Conservation (phyloP, 306 rosid genomes). For the Alnus rubra region DNA sequence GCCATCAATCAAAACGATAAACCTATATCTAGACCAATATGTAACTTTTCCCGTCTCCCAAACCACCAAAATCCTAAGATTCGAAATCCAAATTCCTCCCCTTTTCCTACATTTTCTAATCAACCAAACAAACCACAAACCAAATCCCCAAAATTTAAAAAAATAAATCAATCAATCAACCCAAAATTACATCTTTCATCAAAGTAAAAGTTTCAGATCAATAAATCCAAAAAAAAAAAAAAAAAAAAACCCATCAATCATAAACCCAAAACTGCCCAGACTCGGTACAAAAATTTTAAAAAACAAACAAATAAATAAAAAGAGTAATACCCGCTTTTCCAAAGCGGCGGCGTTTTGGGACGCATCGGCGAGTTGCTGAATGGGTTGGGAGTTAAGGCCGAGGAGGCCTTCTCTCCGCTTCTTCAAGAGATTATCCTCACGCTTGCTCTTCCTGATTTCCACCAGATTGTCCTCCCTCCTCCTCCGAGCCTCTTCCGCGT, state of each 20-base stretch:
- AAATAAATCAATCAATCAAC: neutral
- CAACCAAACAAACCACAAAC: neutral
- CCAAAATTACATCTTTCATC: neutral
- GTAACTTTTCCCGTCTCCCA: neutral
- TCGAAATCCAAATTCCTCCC: neutral
- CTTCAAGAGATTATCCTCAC: constrained; percentile 56
- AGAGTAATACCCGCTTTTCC: constrained; percentile 42
- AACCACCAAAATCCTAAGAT: constrained; percentile 4
- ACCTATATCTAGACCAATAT: neutral
- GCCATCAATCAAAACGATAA: neutral
- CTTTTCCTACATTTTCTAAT: neutral
- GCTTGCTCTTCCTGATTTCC: constrained; percentile 71
- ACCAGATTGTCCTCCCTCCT: constrained; percentile 63
- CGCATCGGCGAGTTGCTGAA: constrained; percentile 44
- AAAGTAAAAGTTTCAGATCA: neutral
- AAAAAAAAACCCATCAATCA: neutral
- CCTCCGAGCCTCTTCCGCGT: constrained; percentile 61
- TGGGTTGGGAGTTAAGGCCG: constrained; percentile 34
- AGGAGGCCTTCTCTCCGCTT: constrained; percentile 61
- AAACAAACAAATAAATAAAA: neutral
- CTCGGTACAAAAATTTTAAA: neutral
- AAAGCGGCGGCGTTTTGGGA: constrained; percentile 29
- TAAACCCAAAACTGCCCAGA: neutral
- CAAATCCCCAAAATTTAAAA: neutral
- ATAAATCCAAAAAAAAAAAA: neutral